Percentiles rank a stretch among this genome's conserved stretches.
Conservation (phyloP, 768 basidiomycete genomes). For the Coprinellus micaceus region DNA sequence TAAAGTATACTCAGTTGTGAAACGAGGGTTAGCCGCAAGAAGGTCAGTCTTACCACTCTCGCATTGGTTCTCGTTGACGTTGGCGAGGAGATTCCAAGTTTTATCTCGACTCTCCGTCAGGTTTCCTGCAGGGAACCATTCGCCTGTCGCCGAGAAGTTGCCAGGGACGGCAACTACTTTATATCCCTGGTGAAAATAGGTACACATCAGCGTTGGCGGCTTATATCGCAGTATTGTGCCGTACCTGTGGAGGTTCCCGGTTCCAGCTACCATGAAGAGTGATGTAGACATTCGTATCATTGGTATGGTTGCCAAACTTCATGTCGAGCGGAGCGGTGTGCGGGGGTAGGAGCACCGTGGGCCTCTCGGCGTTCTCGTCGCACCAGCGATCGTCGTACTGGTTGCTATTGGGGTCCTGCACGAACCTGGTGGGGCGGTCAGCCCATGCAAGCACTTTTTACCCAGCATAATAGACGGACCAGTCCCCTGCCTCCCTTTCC, state of each 20-base stretch:
- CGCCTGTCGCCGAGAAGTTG: slow-evolving; percentile 1
- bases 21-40: background rate
- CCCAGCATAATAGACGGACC: background rate
- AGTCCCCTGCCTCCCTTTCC: slow-evolving; percentile 5
- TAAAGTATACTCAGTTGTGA: background rate
- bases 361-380: slow-evolving; percentile 4
- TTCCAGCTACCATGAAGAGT: slow-evolving; percentile 9
- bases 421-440: background rate
- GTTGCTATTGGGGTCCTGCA: slow-evolving; percentile 1
- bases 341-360: slow-evolving; percentile 2
- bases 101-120: slow-evolving; percentile 2
- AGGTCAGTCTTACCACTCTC: background rate
- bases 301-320: slow-evolving; percentile 5
- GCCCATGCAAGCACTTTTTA: too few relatives aligned
- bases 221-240: too few relatives aligned
- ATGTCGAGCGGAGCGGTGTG: slow-evolving; percentile 8
- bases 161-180: slow-evolving; percentile 9
- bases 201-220: too few relatives aligned
- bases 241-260: slow-evolving; percentile 5
- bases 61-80: background rate
- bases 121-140: background rate
- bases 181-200: slow-evolving; percentile 9
- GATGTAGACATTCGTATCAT: slow-evolving; percentile 2
- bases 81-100: background rate
- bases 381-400: slow-evolving; percentile 6